Percentiles rank a stretch among this genome's conserved stretches.
These are phyloP conservation scores for Leishmania gerbilli DNA, from an alignment of 208 protist genomes.

Conservation along the genomic window DNA sequence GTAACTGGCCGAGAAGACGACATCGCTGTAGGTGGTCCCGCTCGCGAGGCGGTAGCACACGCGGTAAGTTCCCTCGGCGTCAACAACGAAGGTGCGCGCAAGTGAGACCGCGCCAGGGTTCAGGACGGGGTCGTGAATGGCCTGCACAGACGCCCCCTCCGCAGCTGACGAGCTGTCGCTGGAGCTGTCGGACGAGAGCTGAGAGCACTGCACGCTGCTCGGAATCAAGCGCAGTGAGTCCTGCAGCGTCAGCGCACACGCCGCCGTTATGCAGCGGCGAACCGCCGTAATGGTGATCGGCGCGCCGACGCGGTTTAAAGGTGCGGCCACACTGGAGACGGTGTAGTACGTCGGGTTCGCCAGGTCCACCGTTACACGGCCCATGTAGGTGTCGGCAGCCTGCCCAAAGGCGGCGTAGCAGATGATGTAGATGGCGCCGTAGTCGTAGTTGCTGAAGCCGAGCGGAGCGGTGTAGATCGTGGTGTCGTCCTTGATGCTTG, in stretches of 20 bases:
- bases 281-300: constrained; percentile 62
- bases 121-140: constrained; percentile 39
- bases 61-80: constrained; percentile 64
- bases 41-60: constrained; percentile 74
- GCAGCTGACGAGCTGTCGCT: background rate
- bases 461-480: constrained; percentile 42
- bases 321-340: constrained; percentile 39
- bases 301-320: constrained; percentile 51
- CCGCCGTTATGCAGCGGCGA: constrained; percentile 44
- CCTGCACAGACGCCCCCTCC: constrained; percentile 28
- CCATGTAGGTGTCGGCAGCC: constrained; percentile 66
- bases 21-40: constrained; percentile 43
- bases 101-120: constrained; percentile 34
- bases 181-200: constrained; percentile 26
- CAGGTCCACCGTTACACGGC: constrained; percentile 57
- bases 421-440: constrained; percentile 67
- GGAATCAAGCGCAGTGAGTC: constrained; percentile 67
- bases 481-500: constrained; percentile 20
- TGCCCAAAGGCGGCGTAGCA: constrained; percentile 65
- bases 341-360: constrained; percentile 91
- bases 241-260: constrained; percentile 42
- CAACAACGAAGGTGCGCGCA: constrained; percentile 60
- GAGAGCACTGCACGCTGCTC: constrained; percentile 35
- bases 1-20: constrained; percentile 47
- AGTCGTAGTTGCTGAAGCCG: constrained; percentile 85